Base-by-base conservation (phyloP, 75 land plant genomes). In the Cryptomeria japonica region DNA sequence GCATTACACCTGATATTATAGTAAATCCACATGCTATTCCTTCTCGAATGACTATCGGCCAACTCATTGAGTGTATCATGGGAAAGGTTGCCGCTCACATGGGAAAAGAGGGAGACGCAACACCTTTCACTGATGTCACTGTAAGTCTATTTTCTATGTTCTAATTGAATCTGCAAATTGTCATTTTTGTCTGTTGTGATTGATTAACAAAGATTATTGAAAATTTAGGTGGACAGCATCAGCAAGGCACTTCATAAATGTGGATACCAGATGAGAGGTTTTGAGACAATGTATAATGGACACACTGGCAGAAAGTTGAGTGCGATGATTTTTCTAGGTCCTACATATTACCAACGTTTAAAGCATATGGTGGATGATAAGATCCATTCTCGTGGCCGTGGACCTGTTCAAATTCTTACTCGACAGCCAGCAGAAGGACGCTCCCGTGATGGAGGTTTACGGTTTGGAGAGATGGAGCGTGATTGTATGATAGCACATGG, bases 401-500 rank as follows among this genome's bases (percentile, higher is more conserved):
- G 99, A 19, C 99, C 99, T 84, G 99, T 98, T 32, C 99, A 98
- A 86, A 98, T 98, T 53, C 93, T 98, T 19, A 98, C 99, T 12
- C 92, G 99, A 46, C 99, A 98, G 90, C 99, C 99, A 82, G 99
- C 99, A 39, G 99, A 98, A 86, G 99, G 99, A 15, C 99, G 99
- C 32, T 98, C 99, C 15, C 95, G 99, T 88, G 99, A 98, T 93
- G 99, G 99, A 92, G 99, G 99, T 58, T 90, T 98, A 84, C 94
- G 99, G 7, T 98, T 98, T 93, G 99, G 99, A 78, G 99, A 98
- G 84, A 98, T 98, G 99, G 99, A 98, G 86, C 90, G 99, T 25
- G 99, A 98, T 85, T 98, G 99, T 64, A 98, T 98, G 99, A 98
- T 98, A 88, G 99, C 99, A 15, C 99, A 98, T 89, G 99, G 99